These are phyloP conservation scores for Candida tallmaniae DNA, from an alignment of 805 yeast species.

Conservation along the genomic window DNA sequence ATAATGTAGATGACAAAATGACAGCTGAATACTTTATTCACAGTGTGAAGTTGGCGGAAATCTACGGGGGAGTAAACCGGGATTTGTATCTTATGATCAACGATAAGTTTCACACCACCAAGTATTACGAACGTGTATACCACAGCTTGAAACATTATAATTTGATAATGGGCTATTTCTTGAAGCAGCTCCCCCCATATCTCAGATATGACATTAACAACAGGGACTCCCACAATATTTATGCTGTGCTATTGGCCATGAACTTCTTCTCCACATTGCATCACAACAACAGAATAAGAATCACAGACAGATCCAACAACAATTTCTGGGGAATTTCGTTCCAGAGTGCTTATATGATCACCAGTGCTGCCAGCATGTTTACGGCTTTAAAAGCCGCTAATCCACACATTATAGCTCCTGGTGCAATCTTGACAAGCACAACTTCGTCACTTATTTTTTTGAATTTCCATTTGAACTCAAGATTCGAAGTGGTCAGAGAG, in stretches of 20 bases:
- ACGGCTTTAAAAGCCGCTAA: neutral
- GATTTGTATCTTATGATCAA: slow-evolving; percentile 7
- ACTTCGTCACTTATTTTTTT: slow-evolving; percentile 9
- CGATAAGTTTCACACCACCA: neutral
- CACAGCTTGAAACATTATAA: slow-evolving; percentile 7
- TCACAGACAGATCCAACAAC: slow-evolving; percentile 4
- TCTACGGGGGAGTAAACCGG: slow-evolving; percentile 4
- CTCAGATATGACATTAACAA: slow-evolving; percentile 5
- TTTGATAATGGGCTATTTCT: slow-evolving; percentile 7
- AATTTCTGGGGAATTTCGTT: slow-evolving; percentile 12
- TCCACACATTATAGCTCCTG: slow-evolving; percentile 3
- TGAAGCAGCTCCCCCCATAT: slow-evolving; percentile 3
- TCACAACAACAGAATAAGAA: slow-evolving; percentile 9
- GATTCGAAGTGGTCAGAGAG: slow-evolving; percentile 8
- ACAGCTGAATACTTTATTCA: slow-evolving; percentile 5
- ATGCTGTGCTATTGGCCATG: slow-evolving; percentile 3
- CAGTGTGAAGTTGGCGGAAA: slow-evolving; percentile 5
- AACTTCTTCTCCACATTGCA: slow-evolving; percentile 6
- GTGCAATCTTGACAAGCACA: slow-evolving; percentile 6
- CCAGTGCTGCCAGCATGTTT: neutral
- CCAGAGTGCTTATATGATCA: slow-evolving; percentile 7
- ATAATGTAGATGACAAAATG: slow-evolving; percentile 1
- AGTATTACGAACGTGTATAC: neutral
- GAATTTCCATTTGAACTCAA: slow-evolving; percentile 8
- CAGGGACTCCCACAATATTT: slow-evolving; percentile 4